Base-by-base conservation (phyloP, 2,329 filamentous ascomycete species). In the Venturia asperata region DNA sequence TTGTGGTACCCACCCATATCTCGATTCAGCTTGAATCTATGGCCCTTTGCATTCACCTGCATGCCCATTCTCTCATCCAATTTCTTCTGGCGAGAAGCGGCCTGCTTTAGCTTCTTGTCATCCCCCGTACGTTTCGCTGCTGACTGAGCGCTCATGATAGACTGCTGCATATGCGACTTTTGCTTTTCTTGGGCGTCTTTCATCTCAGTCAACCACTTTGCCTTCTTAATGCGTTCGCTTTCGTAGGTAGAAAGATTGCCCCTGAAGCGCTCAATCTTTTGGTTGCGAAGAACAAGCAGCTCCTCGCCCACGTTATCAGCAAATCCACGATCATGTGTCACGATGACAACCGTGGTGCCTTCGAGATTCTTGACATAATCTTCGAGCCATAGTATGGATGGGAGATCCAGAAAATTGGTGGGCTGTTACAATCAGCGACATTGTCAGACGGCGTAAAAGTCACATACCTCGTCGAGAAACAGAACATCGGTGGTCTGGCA, bases 301-400 rank as follows among this genome's bases (percentile, higher is more conserved):
- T 95, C 89, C 67, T 86, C 82, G 10, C 88, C 91, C 68, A 91
- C 87, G 0, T 87, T 83, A 63, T 91, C 87, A 61, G 88, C 84
- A 72, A 96, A 95, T 69, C 89, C 87, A 19, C 91, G 84, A 73
- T 96, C 91, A 76, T 96, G 91, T 0, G 91, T 94, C 2, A 94
- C 90, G 0, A 94, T 79, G 19, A 95, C 79, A 1, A 94, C 80
- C 0, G 90, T 94, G 0, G 81, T 83, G 1, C 80, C 76, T 24
- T 85, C 82, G 4, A 81, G 77, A 45, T 82, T 78, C 63, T 77
- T 77, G 11, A 96, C 83, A 71, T 92, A 87, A 15, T 83, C 82
- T 72, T 95, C 88, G 0, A 96, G 80, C 90, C 91, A 95, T 65
- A 96, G 85, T 66, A 96, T 92, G 0, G 89, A 90, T 0, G 92